Conservation (phyloP, 208 protist species). For the Trypanosoma congolense region DNA sequence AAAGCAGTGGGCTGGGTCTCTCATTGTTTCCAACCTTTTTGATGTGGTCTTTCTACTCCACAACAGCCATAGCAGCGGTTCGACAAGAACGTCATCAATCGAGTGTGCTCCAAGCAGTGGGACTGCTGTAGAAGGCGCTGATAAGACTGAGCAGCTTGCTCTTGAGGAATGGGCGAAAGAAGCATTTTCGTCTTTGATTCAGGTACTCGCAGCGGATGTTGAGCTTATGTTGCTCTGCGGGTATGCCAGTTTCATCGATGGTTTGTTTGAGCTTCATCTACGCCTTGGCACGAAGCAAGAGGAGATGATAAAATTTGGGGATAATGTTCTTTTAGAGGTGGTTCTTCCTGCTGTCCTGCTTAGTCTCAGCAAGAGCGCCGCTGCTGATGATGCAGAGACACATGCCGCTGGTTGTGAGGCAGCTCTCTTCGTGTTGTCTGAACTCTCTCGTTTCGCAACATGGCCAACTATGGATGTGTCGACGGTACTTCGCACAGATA, state of each 20-base stretch:
- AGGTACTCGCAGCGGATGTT: constrained; percentile 29
- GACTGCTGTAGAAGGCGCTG: background rate
- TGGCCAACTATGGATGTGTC: constrained; percentile 19
- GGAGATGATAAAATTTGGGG: constrained; percentile 30
- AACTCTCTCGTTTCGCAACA: constrained; percentile 33
- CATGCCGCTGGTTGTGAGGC: constrained; percentile 56
- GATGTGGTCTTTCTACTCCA: background rate
- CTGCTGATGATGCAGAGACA: constrained; percentile 33
- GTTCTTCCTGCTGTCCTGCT: constrained; percentile 30
- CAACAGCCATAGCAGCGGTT: background rate
- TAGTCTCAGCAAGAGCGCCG: constrained; percentile 27
- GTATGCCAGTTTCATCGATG: constrained; percentile 47
- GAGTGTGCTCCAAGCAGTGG: background rate
- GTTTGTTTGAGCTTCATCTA: constrained; percentile 38
- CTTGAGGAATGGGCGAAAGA: constrained; percentile 8
- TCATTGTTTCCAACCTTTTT: constrained; percentile 17
- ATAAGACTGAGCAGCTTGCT: background rate
- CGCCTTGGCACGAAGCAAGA: constrained; percentile 23
- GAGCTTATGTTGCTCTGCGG: constrained; percentile 56
- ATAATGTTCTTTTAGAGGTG: constrained; percentile 27
- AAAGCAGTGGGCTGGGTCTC: constrained; percentile 22
- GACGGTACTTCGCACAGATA: constrained; percentile 23
- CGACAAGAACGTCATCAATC: background rate
- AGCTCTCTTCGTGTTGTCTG: constrained; percentile 44
- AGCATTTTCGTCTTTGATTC: constrained; percentile 25